These are phyloP conservation scores for Skeletonema marinoi DNA, from an alignment of 108 stramenopile species.

Conservation along the genomic window DNA sequence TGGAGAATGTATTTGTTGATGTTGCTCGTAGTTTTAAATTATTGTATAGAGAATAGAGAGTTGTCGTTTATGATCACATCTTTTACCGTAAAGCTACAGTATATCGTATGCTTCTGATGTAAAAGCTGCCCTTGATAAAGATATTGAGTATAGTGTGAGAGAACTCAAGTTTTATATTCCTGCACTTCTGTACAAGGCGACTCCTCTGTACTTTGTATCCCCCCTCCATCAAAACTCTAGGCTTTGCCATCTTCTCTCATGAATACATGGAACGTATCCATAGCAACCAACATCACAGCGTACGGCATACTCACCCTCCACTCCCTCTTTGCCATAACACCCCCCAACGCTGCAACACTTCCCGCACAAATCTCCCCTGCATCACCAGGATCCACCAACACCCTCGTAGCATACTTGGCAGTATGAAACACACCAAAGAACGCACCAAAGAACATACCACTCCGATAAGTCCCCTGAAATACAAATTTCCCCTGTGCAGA, in stretches of 20 bases:
- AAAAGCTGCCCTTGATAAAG: neutral
- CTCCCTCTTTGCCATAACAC: constrained; percentile 58
- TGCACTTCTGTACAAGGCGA: too few species aligned
- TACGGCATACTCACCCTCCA: constrained; percentile 81
- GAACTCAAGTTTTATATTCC: neutral
- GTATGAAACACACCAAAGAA: constrained; percentile 76
- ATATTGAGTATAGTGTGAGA: neutral
- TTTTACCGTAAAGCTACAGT: too few species aligned
- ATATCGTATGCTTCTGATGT: too few species aligned
- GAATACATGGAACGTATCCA: constrained; percentile 75
- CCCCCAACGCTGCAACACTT: constrained; percentile 60
- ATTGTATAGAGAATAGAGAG: too few species aligned
- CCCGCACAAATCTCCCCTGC: constrained; percentile 64
- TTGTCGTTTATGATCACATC: too few species aligned
- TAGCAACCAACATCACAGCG: constrained; percentile 78
- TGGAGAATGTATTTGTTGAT: neutral
- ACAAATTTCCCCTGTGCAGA: constrained; percentile 73
- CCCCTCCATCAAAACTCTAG: neutral
- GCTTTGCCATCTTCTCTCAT: constrained; percentile 58
- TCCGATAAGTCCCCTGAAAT: constrained; percentile 70
- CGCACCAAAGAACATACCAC: constrained; percentile 68
- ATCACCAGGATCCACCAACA: constrained; percentile 74
- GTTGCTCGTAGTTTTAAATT: neutral
- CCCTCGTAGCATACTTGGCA: constrained; percentile 68
- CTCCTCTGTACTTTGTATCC: neutral